These are phyloP conservation scores for Cinnamomum chago DNA, from an alignment of 164 flowering plant species.

Conservation along the genomic window DNA sequence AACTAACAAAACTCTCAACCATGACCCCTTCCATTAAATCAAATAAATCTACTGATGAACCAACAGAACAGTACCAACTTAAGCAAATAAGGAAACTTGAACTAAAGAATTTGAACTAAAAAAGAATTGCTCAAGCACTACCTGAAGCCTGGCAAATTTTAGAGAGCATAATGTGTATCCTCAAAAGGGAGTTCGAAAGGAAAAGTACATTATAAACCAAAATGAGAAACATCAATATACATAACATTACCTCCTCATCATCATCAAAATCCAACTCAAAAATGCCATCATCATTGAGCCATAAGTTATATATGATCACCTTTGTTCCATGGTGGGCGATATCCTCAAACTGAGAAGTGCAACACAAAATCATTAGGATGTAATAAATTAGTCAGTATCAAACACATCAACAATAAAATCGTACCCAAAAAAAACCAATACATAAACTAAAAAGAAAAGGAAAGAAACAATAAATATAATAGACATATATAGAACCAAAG, in stretches of 20 bases:
- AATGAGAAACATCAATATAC: not conserved
- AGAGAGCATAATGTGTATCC: not conserved
- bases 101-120: too few species aligned
- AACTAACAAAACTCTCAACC: too few species aligned
- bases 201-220: not conserved
- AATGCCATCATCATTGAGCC: slow-evolving; percentile 94
- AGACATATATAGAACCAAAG: not conserved
- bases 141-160: too few species aligned
- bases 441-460: not conserved
- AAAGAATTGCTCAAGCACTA: too few species aligned
- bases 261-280: slow-evolving; percentile 83
- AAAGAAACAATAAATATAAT: not conserved
- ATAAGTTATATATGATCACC: slow-evolving; percentile 69
- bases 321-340: slow-evolving; percentile 86
- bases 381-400: not conserved
- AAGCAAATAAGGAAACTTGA: too few species aligned
- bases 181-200: not conserved
- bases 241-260: slow-evolving; percentile 62
- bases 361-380: not conserved
- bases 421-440: not conserved
- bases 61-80: too few species aligned
- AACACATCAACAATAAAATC: not conserved
- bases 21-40: too few species aligned
- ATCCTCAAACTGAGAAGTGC: slow-evolving; percentile 64
- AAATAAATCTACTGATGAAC: too few species aligned